These are phyloP conservation scores for Medicago arabica DNA, from an alignment of 306 rosid species.

Conservation along the genomic window DNA sequence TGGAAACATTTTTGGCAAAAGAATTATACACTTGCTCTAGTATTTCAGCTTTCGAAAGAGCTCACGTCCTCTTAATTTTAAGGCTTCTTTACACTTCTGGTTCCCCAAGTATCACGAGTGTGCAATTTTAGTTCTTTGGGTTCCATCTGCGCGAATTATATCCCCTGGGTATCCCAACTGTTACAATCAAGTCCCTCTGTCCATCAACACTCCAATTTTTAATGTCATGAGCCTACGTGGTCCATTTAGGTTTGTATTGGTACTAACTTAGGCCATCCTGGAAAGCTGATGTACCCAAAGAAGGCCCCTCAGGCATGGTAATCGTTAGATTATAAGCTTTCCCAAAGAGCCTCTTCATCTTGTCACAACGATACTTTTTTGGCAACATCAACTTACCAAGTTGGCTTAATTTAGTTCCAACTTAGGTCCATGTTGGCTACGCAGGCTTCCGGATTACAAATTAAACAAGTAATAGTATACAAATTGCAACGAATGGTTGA, in stretches of 20 bases:
- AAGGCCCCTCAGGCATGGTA: neutral
- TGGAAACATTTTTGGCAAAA: neutral
- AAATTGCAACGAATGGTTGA: neutral
- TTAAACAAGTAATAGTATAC: neutral
- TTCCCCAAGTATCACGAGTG: neutral
- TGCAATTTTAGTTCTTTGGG: neutral
- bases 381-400: neutral
- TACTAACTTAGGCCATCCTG: neutral
- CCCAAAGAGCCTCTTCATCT: constrained; percentile 11
- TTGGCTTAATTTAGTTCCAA: neutral
- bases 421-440: neutral
- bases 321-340: neutral
- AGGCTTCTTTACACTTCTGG: neutral
- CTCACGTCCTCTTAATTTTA: neutral
- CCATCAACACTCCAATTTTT: neutral
- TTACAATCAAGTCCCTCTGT: constrained; percentile 2
- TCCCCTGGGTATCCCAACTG: neutral
- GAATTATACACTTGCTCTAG: neutral
- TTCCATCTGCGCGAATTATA: neutral
- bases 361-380: neutral
- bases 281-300: neutral
- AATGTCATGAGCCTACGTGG: neutral
- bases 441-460: neutral
- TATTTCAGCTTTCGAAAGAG: neutral
- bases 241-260: neutral